Conservation (phyloP, 2,329 filamentous ascomycete species). For the Drechslerella dactyloides region DNA sequence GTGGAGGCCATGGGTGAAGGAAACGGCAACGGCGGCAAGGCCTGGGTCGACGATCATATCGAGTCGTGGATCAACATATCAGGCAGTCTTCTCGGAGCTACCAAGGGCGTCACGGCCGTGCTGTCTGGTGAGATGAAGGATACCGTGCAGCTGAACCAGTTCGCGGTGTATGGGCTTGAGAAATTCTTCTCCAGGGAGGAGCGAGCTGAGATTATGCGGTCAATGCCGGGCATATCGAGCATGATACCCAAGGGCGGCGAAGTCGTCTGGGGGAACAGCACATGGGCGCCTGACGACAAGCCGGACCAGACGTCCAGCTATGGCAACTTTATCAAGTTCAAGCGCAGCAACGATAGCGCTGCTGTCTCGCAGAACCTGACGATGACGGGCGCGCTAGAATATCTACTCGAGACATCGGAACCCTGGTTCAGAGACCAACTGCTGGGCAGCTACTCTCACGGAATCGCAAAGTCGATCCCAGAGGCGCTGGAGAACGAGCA, state of each 20-base stretch:
- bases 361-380: conserved; percentile 74
- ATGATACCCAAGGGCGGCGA: conserved; percentile 96
- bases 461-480: conserved; percentile 68
- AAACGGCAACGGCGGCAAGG: conserved; percentile 76
- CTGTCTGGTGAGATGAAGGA: conserved; percentile 98
- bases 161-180: conserved; percentile 94
- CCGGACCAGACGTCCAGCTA: conserved; percentile 75
- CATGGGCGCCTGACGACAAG: conserved; percentile 78
- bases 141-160: conserved; percentile 67
- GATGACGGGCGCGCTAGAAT: conserved; percentile 75
- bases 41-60: conserved; percentile 88
- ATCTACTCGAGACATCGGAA: conserved; percentile 78
- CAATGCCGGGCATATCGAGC: conserved; percentile 81
- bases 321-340: conserved; percentile 86
- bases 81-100: conserved; percentile 96
- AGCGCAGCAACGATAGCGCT: conserved; percentile 68
- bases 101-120: conserved; percentile 87
- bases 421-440: conserved; percentile 83
- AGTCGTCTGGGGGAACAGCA: conserved; percentile 79
- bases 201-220: conserved; percentile 88
- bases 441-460: conserved; percentile 79
- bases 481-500: conserved; percentile 68
- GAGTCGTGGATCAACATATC: conserved; percentile 95
- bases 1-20: conserved; percentile 73
- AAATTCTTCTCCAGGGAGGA: conserved; percentile 92